phyloP scores from a whole-genome alignment of 352 stramenopile species.

The Thalassiosira ordinaria region DNA sequence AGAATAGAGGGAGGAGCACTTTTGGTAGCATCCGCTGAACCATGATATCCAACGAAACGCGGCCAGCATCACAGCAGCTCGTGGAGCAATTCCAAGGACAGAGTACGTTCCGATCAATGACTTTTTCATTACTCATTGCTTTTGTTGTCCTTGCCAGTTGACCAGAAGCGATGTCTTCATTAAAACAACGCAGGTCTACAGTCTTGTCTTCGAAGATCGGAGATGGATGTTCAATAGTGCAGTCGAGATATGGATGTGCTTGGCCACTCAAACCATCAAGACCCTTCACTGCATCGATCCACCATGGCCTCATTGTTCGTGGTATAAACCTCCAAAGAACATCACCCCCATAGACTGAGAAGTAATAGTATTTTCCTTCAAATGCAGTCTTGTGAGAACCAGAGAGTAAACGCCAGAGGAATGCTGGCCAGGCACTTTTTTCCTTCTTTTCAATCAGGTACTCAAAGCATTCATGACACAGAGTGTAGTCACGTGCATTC shows the following conservation, averaged over 20 bases:
- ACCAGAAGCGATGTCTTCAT: slow-evolving; percentile 8
- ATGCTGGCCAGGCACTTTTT: background rate
- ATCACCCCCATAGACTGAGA: slow-evolving; percentile 8
- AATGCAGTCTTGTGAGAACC: background rate
- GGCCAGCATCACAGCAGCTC: background rate
- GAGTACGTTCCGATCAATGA: slow-evolving; percentile 6
- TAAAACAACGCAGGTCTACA: background rate
- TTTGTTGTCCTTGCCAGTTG: background rate
- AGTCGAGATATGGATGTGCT: no score
- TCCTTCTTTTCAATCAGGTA: slow-evolving; percentile 1
- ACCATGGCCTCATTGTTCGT: slow-evolving; percentile 13
- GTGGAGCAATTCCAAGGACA: slow-evolving; percentile 24
- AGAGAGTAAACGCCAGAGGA: background rate
- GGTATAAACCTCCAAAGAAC: slow-evolving; percentile 15
- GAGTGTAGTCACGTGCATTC: background rate
- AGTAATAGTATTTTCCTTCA: background rate
- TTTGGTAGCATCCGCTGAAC: slow-evolving; percentile 7
- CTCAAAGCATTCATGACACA: background rate
- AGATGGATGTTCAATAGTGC: background rate
- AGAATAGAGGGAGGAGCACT: slow-evolving; percentile 3
- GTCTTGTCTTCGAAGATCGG: slow-evolving; percentile 22
- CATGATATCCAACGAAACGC: background rate
- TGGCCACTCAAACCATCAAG: no score
- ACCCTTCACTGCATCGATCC: slow-evolving; percentile 11
- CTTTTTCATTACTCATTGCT: slow-evolving; percentile 9